Evolutionary conservation across 75 land plant species (phyloP), one percentile per base, ranked within the genome.

Genomic region (Azolla pinnata): DNA sequence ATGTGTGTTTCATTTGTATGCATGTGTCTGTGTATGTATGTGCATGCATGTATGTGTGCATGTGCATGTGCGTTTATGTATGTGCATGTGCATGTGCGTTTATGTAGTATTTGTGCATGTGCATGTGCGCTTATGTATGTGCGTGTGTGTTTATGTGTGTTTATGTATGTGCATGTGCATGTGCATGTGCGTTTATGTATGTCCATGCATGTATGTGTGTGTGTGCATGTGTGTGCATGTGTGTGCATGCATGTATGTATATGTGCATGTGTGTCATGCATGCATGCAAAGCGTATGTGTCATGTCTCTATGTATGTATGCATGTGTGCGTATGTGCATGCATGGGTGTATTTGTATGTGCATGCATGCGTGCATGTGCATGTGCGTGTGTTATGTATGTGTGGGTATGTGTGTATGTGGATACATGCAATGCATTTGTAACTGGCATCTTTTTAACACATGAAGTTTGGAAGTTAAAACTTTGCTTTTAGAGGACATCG

Each of bases 21-120:
- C 18, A 18, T 20, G 51, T 48, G 51, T 48, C 19, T 48, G 51
- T 48, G 51, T 48, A 4, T 48, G 51, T 48, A 18, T 48, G 51
- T 48, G 51, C 42, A 38, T 38, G 42, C 14, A 14, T 38, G 42
- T 38, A 14, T 48, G 51, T 48, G 21, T 48, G 51, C 18, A 18
- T 48, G 51, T 48, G 21, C 19, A 18, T 48, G 51, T 48, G 21
- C 19, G 21, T 48, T 3, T 48, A 20, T 48, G 51, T 48, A 20
- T 48, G 51, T 48, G 51, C 19, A 20, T 48, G 21, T 48, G 21
- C 19, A 18, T 48, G 21, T 48, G 21, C 14, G 14, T 38, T 8
- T 38, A 38, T 38, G 14, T 38, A 38, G n/a, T 38, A 38, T 38
- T 8, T 38, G 14, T 38, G 14, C 14, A 38, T 38, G 14, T 38